These are phyloP conservation scores for Talaromyces thailandensis DNA, from an alignment of 495 filamentous ascomycete species.

Conservation along the genomic window DNA sequence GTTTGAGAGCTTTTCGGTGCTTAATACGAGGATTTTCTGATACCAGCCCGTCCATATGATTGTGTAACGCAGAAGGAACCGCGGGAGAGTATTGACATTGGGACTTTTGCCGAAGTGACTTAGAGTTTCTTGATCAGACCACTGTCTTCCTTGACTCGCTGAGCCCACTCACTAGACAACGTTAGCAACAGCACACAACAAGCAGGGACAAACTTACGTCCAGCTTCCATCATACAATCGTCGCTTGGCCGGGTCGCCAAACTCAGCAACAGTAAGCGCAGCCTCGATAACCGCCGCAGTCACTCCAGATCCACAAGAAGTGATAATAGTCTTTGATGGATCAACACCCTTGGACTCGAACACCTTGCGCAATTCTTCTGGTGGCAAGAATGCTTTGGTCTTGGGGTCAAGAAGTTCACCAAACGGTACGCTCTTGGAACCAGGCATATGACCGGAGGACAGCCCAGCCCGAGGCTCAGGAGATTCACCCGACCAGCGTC, in stretches of 20 bases:
- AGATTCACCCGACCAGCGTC: slow-evolving; percentile 72
- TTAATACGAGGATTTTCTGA: too few species aligned
- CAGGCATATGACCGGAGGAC: slow-evolving; percentile 86
- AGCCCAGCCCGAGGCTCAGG: slow-evolving; percentile 82
- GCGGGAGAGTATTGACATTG: background rate
- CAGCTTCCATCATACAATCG: slow-evolving; percentile 93
- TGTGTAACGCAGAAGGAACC: background rate
- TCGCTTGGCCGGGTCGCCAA: slow-evolving; percentile 55
- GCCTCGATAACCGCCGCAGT: slow-evolving; percentile 90
- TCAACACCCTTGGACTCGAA: slow-evolving; percentile 72
- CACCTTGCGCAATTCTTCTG: slow-evolving; percentile 60
- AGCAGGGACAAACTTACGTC: slow-evolving; percentile 56
- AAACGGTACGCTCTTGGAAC: slow-evolving; percentile 76
- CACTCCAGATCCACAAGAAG: slow-evolving; percentile 86
- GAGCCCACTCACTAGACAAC: slow-evolving; percentile 63
- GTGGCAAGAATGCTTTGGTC: slow-evolving; percentile 70
- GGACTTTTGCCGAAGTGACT: background rate
- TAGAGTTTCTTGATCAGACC: slow-evolving; percentile 47
- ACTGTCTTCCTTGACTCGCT: slow-evolving; percentile 51
- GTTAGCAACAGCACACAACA: background rate
- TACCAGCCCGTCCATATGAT: too few species aligned
- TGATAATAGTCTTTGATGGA: slow-evolving; percentile 76
- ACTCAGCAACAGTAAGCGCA: slow-evolving; percentile 70
- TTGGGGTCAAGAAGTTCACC: slow-evolving; percentile 70
- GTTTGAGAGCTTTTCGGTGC: background rate